Evolutionary conservation across 495 filamentous ascomycete species (phyloP), one percentile per base, ranked within the genome.

Genomic region (Astrocystis sublimbata): DNA sequence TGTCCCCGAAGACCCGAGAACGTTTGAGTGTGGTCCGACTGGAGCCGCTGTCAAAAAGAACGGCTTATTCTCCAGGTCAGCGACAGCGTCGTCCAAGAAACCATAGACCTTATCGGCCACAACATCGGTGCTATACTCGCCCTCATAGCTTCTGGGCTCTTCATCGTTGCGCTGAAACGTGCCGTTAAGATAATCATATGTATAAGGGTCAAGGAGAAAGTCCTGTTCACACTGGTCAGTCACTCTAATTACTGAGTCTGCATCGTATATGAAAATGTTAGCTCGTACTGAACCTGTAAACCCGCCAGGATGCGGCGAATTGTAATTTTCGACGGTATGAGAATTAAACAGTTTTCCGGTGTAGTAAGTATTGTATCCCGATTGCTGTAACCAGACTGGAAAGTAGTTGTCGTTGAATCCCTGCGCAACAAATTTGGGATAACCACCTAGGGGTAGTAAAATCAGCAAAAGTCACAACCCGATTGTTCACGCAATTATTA

Each of bases 341-440:
- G 75, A 73, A 62, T 90, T 90, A 70, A 88, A 86, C 1, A 90
- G 75, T 65, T 90, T 90, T 4, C 87, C 86, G 0, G 83, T 86
- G 67, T 88, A 89, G 65, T 84, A 89, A 0, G 85, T 88, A 64
- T 84, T 80, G 62, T 88, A 90, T 19, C 86, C 87, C 1, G 85
- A 83, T 9, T 81, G 62, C 66, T 88, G 85, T 4, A 90, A 69
- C 86, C 86, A 90, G 1, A 89, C 66, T 0, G 87, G 86, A 15
- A 90, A 75, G 63, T 80, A 90, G 51, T 86, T 74, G 0, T 85
- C 79, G 58, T 90, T 88, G 61, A 83, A 84, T 6, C 86, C 86
- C 58, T 86, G 80, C 4, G 77, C 65, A 2, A 87, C 75, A 47
- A 89, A 87, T 62, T 88, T 88, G 13, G 85, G 85, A 67, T 88